Evolutionary conservation across 2,329 filamentous ascomycete species (phyloP).

Genomic region (Colletotrichum truncatum): DNA sequence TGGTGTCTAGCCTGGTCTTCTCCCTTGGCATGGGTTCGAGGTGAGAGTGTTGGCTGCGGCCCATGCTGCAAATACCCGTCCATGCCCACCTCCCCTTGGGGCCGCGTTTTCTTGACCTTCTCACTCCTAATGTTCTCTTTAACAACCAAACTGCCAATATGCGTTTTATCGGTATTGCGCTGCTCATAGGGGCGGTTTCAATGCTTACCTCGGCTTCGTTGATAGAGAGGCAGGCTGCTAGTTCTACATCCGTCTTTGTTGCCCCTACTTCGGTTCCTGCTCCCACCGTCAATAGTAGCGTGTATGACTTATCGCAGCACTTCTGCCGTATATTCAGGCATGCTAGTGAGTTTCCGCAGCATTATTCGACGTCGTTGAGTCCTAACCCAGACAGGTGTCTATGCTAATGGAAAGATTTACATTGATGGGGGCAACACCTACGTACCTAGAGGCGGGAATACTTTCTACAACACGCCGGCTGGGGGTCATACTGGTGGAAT

Average conservation of each 20-base stretch:
- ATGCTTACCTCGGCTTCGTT: not conserved
- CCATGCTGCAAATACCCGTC: constrained; percentile 17
- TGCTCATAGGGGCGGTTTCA: not conserved
- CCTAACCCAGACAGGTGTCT: constrained; percentile 14
- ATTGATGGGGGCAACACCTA: constrained; percentile 34
- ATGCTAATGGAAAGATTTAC: constrained; percentile 34
- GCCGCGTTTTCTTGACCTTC: not conserved
- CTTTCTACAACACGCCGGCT: constrained; percentile 17
- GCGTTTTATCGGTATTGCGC: not conserved
- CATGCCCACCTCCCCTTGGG: not conserved
- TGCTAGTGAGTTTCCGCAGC: not conserved
- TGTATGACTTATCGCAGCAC: constrained; percentile 14
- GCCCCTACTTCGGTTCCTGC: constrained; percentile 16
- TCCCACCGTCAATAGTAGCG: constrained; percentile 9
- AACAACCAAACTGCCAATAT: not conserved
- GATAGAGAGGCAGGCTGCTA: not conserved
- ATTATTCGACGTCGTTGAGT: not conserved
- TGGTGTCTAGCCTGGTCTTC: not conserved
- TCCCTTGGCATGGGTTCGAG: not conserved
- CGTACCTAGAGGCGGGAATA: constrained; percentile 21
- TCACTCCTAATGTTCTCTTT: not conserved
- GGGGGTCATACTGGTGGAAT: constrained; percentile 15
- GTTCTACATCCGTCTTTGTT: constrained; percentile 6
- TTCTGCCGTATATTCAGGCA: constrained; percentile 16
- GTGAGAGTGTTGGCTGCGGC: not conserved